phyloP scores from a whole-genome alignment of 192 early-diverging fungal genomes.

The Coemansia sp. region DNA sequence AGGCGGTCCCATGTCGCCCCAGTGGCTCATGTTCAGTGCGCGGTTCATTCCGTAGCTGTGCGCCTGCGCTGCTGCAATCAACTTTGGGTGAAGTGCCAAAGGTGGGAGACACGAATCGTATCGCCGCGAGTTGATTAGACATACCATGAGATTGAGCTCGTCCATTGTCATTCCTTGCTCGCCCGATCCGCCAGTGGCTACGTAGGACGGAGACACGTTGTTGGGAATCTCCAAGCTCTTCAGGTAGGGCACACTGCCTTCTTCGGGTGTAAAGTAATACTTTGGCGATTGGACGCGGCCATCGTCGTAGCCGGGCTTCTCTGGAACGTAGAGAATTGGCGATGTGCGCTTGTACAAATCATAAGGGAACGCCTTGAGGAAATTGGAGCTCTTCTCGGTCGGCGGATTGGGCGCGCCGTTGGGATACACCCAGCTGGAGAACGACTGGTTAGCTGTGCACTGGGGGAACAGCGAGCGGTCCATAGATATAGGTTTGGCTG shows the following conservation, averaged over 20 bases:
- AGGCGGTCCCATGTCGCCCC: constrained; percentile 13
- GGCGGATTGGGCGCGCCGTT: constrained; percentile 2
- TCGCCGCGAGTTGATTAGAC: constrained; percentile 46
- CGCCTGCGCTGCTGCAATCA: constrained; percentile 39
- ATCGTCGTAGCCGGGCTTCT: constrained; percentile 10
- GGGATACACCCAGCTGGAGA: constrained; percentile 45
- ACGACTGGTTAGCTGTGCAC: constrained; percentile 47
- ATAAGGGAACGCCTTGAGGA: constrained; percentile 23
- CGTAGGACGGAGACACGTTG: constrained; percentile 25
- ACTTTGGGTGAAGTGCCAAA: constrained; percentile 28
- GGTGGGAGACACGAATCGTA: constrained; percentile 39
- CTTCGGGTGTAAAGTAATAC: constrained; percentile 35
- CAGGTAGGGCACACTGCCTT: constrained; percentile 35
- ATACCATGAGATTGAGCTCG: constrained; percentile 42
- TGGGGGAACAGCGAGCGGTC: constrained; percentile 17
- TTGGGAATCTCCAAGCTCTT: constrained; percentile 12
- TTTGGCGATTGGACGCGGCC: constrained; percentile 17
- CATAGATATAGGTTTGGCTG: constrained; percentile 1
- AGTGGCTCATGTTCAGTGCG: constrained; percentile 43
- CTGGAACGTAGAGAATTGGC: background rate
- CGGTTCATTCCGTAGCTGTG: constrained; percentile 53
- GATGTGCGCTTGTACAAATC: constrained; percentile 7
- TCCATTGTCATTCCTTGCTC: constrained; percentile 33
- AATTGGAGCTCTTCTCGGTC: constrained; percentile 3
- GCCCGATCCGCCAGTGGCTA: constrained; percentile 23